These are phyloP conservation scores for Chlorella sorokiniana DNA, from an alignment of 139 green algal genomes.

Conservation along the genomic window DNA sequence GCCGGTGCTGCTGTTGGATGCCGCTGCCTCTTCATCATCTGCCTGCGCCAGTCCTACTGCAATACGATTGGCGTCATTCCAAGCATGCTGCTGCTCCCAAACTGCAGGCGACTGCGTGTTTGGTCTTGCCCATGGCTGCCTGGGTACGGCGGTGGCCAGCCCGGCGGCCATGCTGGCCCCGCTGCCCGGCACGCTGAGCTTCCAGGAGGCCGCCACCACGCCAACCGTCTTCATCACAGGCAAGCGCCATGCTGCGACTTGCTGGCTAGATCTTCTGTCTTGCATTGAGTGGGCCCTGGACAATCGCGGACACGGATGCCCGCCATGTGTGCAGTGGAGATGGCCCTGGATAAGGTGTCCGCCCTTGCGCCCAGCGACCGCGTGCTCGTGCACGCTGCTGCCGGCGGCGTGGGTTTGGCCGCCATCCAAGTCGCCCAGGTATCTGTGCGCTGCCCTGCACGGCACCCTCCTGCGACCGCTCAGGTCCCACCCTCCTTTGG, in stretches of 20 bases:
- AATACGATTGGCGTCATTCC: no score
- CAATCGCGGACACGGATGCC: no score
- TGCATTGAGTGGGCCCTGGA: background rate
- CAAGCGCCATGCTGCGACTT: background rate
- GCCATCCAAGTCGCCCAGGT: constrained; percentile 59
- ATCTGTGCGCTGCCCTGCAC: no score
- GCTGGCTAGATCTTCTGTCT: background rate
- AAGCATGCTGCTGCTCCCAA: background rate
- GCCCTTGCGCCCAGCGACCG: constrained; percentile 38
- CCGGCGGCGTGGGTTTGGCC: constrained; percentile 84
- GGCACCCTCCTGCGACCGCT: no score
- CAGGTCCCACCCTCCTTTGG: background rate
- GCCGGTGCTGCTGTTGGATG: background rate
- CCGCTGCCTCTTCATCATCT: background rate
- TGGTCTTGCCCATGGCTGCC: constrained; percentile 74
- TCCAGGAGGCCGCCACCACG: constrained; percentile 73
- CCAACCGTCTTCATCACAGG: constrained; percentile 86
- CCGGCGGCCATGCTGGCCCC: constrained; percentile 60
- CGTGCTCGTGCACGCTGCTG: constrained; percentile 78
- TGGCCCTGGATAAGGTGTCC: constrained; percentile 54
- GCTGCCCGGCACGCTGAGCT: constrained; percentile 66
- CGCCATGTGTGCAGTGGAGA: constrained; percentile 48
- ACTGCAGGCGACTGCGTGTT: constrained; percentile 71
- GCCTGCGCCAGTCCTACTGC: no score
- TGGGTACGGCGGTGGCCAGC: constrained; percentile 71